A percentile compares a stretch with the other conserved stretches of the same genome.
These are phyloP conservation scores for Oxyria digyna DNA, from an alignment of 148 eudicot genomes.

Conservation along the genomic window DNA sequence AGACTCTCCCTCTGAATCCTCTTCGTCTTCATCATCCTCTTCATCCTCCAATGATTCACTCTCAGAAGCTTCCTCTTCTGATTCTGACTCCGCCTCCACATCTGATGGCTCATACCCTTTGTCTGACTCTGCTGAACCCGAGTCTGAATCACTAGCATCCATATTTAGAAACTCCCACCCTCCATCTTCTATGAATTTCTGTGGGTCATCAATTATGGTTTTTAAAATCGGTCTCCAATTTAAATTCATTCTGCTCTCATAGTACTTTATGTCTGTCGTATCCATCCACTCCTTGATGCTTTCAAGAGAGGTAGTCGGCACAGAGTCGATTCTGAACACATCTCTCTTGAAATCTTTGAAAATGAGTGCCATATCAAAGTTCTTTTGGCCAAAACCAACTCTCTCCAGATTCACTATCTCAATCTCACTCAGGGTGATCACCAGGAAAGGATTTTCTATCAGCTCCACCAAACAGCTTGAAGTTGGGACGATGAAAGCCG, in stretches of 20 bases:
- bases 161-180: slow-evolving; percentile 94
- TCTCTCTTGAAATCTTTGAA: slow-evolving; percentile 89
- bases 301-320: slow-evolving; percentile 70
- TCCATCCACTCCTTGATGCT: slow-evolving; percentile 95
- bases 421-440: slow-evolving; percentile 60
- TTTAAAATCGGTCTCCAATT: slow-evolving; percentile 82
- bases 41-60: slow-evolving; percentile 85
- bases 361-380: slow-evolving; percentile 80
- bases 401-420: slow-evolving; percentile 90
- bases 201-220: slow-evolving; percentile 78
- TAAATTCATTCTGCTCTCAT: slow-evolving; percentile 84
- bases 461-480: slow-evolving; percentile 90
- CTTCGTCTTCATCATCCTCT: slow-evolving; percentile 75
- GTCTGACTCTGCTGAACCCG: slow-evolving; percentile 65
- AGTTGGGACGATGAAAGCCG: slow-evolving; percentile 89
- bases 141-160: slow-evolving; percentile 80
- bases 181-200: slow-evolving; percentile 64
- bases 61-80: slow-evolving; percentile 77
- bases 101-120: slow-evolving; percentile 85
- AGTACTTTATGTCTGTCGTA: slow-evolving; percentile 82
- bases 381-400: slow-evolving; percentile 93
- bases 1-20: slow-evolving; percentile 47
- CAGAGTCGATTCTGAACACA: slow-evolving; percentile 83
- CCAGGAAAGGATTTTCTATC: slow-evolving; percentile 74
- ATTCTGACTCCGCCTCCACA: slow-evolving; percentile 66